Evolutionary conservation across 495 filamentous ascomycete species (phyloP).

Genomic region (Acidomyces sp.): DNA sequence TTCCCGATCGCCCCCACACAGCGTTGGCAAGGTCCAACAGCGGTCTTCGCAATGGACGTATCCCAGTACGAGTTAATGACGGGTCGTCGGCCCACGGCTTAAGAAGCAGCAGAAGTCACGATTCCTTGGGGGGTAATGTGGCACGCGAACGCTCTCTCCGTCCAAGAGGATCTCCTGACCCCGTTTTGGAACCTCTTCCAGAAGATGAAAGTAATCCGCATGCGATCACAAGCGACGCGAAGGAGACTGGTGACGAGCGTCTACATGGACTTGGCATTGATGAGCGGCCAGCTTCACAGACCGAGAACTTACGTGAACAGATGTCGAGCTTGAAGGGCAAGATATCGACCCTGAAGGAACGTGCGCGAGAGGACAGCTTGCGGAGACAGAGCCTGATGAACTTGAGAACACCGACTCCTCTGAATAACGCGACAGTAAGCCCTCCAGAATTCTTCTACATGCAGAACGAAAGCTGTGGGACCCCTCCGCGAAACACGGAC

Average conservation of each 20-base stretch:
- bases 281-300: constrained; percentile 27
- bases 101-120: constrained; percentile 13
- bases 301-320: constrained; percentile 67
- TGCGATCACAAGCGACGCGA: constrained; percentile 1
- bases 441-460: constrained; percentile 17
- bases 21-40: constrained; percentile 1
- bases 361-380: constrained; percentile 68
- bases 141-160: constrained; percentile 1
- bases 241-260: not conserved
- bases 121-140: constrained; percentile 10
- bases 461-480: constrained; percentile 9
- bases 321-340: constrained; percentile 89
- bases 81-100: constrained; percentile 5
- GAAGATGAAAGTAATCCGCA: constrained; percentile 22
- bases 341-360: constrained; percentile 71
- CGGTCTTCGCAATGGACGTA: constrained; percentile 4
- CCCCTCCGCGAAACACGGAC: constrained; percentile 24
- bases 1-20: constrained; percentile 17
- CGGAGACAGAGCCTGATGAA: constrained; percentile 74
- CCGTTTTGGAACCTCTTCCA: constrained; percentile 22
- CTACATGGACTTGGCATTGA: constrained; percentile 31
- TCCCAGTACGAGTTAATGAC: constrained; percentile 8
- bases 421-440: constrained; percentile 57
- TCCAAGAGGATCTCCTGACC: constrained; percentile 15
- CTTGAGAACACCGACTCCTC: constrained; percentile 71